These are phyloP conservation scores for Blepharisma stoltei DNA, from an alignment of 73 alveolate species.

Conservation along the genomic window DNA sequence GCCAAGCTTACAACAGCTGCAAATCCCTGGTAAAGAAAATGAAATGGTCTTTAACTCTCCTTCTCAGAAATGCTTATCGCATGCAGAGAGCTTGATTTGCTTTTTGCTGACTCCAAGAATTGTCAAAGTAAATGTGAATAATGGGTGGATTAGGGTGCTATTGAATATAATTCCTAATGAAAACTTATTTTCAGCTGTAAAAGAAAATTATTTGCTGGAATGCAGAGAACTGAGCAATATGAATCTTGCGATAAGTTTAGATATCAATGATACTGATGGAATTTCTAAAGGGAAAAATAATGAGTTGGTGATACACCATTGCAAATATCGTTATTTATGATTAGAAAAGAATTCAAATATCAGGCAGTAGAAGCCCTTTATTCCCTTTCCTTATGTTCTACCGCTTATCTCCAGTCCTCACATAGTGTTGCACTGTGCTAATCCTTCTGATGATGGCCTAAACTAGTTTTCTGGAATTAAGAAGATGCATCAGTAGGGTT, in stretches of 20 bases:
- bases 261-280: too few relatives aligned
- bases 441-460: too few relatives aligned
- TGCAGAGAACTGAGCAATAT: neutral
- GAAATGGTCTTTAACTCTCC: neutral
- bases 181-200: neutral
- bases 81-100: neutral
- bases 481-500: too few relatives aligned
- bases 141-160: neutral
- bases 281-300: too few relatives aligned
- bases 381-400: too few relatives aligned
- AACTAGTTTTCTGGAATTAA: too few relatives aligned
- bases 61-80: neutral
- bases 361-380: too few relatives aligned
- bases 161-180: constrained; percentile 7
- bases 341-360: too few relatives aligned
- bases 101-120: constrained; percentile 19
- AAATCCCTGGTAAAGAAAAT: neutral
- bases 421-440: too few relatives aligned
- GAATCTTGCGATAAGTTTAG: neutral
- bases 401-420: too few relatives aligned
- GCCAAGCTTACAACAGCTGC: neutral
- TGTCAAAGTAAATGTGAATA: neutral
- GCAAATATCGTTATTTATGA: too few relatives aligned
- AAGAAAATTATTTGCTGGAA: constrained; percentile 16
- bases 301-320: too few relatives aligned